These are phyloP conservation scores for Talaromyces sp. DNA, from an alignment of 2,329 filamentous ascomycete genomes.

Conservation along the genomic window DNA sequence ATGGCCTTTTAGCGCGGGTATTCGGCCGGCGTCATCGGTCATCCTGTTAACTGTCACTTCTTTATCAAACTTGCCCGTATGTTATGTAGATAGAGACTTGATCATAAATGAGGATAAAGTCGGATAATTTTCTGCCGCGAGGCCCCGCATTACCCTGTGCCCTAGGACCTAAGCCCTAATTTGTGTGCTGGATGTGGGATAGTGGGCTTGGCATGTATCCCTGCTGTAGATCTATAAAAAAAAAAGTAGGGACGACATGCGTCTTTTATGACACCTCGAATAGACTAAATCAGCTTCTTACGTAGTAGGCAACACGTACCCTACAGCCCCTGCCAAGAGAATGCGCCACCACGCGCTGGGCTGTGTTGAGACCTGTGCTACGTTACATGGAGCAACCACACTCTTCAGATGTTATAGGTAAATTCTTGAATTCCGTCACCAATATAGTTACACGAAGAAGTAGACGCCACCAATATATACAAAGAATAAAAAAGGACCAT, in stretches of 20 bases:
- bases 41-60: background rate
- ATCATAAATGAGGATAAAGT: background rate
- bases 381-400: background rate
- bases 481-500: background rate
- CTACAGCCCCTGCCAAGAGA: background rate
- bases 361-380: background rate
- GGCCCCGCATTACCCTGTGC: constrained; percentile 14
- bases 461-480: background rate
- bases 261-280: background rate
- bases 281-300: background rate
- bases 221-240: background rate
- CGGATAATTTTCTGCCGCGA: background rate
- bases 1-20: constrained; percentile 28
- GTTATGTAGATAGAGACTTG: too few species aligned
- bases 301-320: background rate
- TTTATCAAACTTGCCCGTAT: background rate
- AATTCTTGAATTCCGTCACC: constrained; percentile 18
- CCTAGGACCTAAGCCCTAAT: constrained; percentile 24
- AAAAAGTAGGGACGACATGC: too few species aligned
- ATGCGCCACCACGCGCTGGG: background rate
- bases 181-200: background rate
- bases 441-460: background rate
- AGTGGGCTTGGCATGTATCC: background rate
- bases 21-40: background rate
- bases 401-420: background rate